A percentile compares a stretch with the other conserved stretches of the same genome.
Conservation (phyloP, 2,329 filamentous ascomycete species). For the Fusarium sp. region DNA sequence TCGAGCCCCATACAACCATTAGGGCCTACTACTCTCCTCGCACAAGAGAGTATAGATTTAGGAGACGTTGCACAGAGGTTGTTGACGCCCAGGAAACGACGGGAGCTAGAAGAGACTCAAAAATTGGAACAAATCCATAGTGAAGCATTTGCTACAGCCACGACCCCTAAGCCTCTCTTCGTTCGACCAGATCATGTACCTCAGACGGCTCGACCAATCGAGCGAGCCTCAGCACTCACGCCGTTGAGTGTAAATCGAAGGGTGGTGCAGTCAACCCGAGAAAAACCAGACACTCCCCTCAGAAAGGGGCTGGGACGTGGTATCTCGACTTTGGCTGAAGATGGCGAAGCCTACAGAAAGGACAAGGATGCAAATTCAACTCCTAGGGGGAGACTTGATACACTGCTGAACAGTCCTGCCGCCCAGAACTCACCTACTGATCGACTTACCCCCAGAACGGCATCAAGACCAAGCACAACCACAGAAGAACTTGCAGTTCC, state of each 20-base stretch:
- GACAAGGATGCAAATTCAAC: slow-evolving; percentile 16
- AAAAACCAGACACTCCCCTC: slow-evolving; percentile 34
- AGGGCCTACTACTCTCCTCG: slow-evolving; percentile 46
- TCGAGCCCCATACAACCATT: slow-evolving; percentile 47
- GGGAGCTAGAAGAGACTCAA: slow-evolving; percentile 38
- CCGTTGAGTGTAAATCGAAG: slow-evolving; percentile 53
- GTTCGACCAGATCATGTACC: slow-evolving; percentile 35
- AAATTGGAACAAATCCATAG: slow-evolving; percentile 14
- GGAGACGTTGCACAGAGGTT: slow-evolving; percentile 50
- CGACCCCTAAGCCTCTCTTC: slow-evolving; percentile 36
- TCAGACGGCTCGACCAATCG: slow-evolving; percentile 33
- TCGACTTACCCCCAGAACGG: slow-evolving; percentile 42
- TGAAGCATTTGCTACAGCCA: slow-evolving; percentile 12
- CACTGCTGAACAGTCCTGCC: slow-evolving; percentile 50
- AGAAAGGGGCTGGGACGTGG: slow-evolving; percentile 49
- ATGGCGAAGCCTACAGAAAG: slow-evolving; percentile 54
- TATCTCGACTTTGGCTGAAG: slow-evolving; percentile 61
- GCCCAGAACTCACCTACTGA: slow-evolving; percentile 40
- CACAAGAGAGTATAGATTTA: slow-evolving; percentile 71
- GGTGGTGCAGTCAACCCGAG: slow-evolving; percentile 34
- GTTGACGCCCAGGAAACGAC: slow-evolving; percentile 53
- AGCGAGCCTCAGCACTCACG: slow-evolving; percentile 49
- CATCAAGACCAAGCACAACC: slow-evolving; percentile 23
- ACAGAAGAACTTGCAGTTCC: slow-evolving; percentile 50
- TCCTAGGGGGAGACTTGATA: slow-evolving; percentile 48